These are phyloP conservation scores for Gastrolobium bilobum DNA, from an alignment of 306 rosid genomes.

Conservation along the genomic window DNA sequence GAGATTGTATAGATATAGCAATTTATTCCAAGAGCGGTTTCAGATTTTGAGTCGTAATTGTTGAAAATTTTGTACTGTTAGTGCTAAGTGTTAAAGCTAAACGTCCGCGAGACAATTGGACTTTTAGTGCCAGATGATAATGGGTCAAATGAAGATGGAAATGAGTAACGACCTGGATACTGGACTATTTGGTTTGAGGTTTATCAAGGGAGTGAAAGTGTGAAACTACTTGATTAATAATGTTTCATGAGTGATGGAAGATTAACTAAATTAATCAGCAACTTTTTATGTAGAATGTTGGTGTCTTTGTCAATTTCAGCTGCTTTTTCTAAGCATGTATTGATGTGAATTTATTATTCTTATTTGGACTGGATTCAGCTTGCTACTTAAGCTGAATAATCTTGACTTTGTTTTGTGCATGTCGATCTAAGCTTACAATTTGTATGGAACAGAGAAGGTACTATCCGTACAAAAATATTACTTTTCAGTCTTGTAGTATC, in stretches of 20 bases:
- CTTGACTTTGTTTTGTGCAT: constrained; percentile 8
- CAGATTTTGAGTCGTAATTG: constrained; percentile 23
- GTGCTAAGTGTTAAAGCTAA: constrained; percentile 21
- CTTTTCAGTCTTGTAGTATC: constrained; percentile 33
- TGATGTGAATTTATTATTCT: background rate
- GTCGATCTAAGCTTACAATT: background rate
- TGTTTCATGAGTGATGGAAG: constrained; percentile 12
- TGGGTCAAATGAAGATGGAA: constrained; percentile 12
- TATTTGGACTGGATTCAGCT: constrained; percentile 29
- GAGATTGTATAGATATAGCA: background rate
- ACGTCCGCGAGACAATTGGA: background rate
- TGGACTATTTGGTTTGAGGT: background rate
- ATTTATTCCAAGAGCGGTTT: constrained; percentile 31
- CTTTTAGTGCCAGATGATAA: constrained; percentile 9
- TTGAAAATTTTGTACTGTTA: constrained; percentile 4
- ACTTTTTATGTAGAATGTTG: background rate
- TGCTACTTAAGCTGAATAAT: constrained; percentile 31
- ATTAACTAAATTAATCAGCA: background rate
- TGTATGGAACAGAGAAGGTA: constrained; percentile 30
- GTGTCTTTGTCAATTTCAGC: constrained; percentile 16
- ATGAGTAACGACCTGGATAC: background rate
- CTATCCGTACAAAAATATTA: constrained; percentile 47
- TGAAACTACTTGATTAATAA: constrained; percentile 32
- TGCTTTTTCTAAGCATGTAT: constrained; percentile 12
- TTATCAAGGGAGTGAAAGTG: constrained; percentile 14